phyloP scores from a whole-genome alignment of 1,284 basidiomycete genomes.

The Irpex sp. region DNA sequence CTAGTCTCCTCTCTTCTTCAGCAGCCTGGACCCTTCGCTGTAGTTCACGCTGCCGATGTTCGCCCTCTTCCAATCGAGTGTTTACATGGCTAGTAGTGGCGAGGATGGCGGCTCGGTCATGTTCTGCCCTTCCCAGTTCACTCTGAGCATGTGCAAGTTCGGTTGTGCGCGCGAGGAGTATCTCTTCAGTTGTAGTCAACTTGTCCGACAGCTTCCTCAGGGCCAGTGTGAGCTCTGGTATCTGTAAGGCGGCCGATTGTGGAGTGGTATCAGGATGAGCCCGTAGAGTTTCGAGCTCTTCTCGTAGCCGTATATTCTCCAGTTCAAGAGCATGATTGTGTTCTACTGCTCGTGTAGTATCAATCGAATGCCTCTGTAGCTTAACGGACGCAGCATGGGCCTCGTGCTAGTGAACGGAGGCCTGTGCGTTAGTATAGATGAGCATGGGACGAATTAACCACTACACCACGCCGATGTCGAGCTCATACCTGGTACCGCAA shows the following conservation, averaged over 20 bases:
- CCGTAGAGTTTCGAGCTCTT: slow-evolving; percentile 49
- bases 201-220: slow-evolving; percentile 65
- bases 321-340: slow-evolving; percentile 44
- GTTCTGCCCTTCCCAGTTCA: slow-evolving; percentile 37
- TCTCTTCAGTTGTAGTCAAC: slow-evolving; percentile 50
- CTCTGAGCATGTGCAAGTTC: slow-evolving; percentile 39
- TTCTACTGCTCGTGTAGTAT: slow-evolving; percentile 43
- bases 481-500: slow-evolving; percentile 56
- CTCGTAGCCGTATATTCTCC: slow-evolving; percentile 48
- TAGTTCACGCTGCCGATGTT: slow-evolving; percentile 41
- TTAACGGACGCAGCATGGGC: slow-evolving; percentile 58
- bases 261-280: slow-evolving; percentile 39
- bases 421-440: slow-evolving; percentile 23
- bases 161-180: slow-evolving; percentile 43
- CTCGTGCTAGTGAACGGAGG: slow-evolving; percentile 50
- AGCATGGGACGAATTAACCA: slow-evolving; percentile 15
- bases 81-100: slow-evolving; percentile 44
- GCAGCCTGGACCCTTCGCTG: slow-evolving; percentile 35
- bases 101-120: slow-evolving; percentile 45
- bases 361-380: slow-evolving; percentile 55
- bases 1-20: slow-evolving; percentile 55
- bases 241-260: slow-evolving; percentile 43
- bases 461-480: slow-evolving; percentile 10
- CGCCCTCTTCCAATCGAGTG: slow-evolving; percentile 45
- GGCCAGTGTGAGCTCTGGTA: slow-evolving; percentile 59